These are phyloP conservation scores for Nothophaeocryptopus gaeumannii DNA, from an alignment of 2,329 filamentous ascomycete genomes.

Conservation along the genomic window DNA sequence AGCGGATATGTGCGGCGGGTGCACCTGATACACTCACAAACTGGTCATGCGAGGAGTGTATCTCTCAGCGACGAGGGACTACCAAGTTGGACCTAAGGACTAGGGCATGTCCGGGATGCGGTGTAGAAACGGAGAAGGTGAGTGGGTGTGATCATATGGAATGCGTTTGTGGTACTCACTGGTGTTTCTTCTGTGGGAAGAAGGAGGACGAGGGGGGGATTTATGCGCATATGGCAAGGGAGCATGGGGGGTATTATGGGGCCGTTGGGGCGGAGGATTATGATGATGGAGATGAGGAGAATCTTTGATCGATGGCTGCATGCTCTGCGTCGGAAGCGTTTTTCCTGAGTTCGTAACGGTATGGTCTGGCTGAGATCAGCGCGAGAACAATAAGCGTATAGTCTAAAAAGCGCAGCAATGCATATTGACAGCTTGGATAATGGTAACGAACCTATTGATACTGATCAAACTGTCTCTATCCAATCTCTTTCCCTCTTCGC, in stretches of 20 bases:
- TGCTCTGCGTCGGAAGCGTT: no score
- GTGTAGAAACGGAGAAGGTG: conserved; percentile 8
- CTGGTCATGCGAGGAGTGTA: conserved; percentile 9
- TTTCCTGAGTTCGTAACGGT: no score
- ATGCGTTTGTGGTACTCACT: conserved; percentile 12
- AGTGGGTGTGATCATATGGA: conserved; percentile 15
- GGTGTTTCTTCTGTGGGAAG: conserved; percentile 16
- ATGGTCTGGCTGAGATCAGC: no score
- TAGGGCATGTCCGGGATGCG: conserved; percentile 9
- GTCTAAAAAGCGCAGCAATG: no score
- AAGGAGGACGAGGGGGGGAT: conserved; percentile 3
- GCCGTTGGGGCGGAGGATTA: conserved; percentile 7
- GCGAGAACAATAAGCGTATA: no score
- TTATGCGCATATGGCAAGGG: conserved; percentile 14
- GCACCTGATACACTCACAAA: neutral
- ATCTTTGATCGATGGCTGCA: no score
- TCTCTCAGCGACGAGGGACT: neutral
- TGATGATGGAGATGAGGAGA: conserved; percentile 2
- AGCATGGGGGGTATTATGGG: conserved; percentile 18
- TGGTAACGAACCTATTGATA: no score
- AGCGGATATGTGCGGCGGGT: conserved; percentile 11
- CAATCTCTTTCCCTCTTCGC: no score
- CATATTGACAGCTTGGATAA: no score
- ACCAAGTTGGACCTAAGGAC: neutral
- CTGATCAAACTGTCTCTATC: no score